Evolutionary conservation across 2,329 filamentous ascomycete species (phyloP).

Genomic region (Diplodia mutila): DNA sequence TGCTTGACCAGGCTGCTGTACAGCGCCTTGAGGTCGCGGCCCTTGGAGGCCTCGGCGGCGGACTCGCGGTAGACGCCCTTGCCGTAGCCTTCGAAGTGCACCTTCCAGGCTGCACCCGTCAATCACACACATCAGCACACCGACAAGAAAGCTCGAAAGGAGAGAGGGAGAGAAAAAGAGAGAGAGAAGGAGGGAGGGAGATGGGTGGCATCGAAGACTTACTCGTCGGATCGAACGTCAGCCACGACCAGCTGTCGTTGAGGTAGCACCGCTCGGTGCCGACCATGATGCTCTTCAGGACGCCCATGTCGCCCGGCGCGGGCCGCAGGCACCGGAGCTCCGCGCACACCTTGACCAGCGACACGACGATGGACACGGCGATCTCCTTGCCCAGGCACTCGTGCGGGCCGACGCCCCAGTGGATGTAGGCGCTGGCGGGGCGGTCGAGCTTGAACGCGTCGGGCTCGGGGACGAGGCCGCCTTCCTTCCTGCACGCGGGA

Average conservation of each 20-base stretch:
- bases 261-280: conserved; percentile 48
- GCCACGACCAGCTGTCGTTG: conserved; percentile 55
- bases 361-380: conserved; percentile 46
- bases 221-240: conserved; percentile 53
- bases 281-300: conserved; percentile 49
- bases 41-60: background rate
- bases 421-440: conserved; percentile 45
- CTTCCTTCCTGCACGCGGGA: conserved; percentile 46
- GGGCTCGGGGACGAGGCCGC: conserved; percentile 43
- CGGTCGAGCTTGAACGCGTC: conserved; percentile 51
- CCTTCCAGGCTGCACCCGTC: conserved; percentile 19
- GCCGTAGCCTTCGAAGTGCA: conserved; percentile 23
- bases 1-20: background rate
- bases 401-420: conserved; percentile 54
- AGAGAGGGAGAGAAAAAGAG: too few relatives aligned
- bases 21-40: conserved; percentile 2
- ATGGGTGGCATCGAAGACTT: conserved; percentile 31
- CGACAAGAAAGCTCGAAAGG: too few relatives aligned
- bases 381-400: conserved; percentile 51
- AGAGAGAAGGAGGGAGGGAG: too few relatives aligned
- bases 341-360: conserved; percentile 49
- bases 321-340: conserved; percentile 52
- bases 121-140: background rate
- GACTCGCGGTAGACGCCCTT: conserved; percentile 12
- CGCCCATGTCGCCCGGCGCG: conserved; percentile 52